A percentile compares a stretch with the other conserved stretches of the same genome.
These are phyloP conservation scores for Aspergillus haitiensis DNA, from an alignment of 495 filamentous ascomycete species.

Conservation along the genomic window DNA sequence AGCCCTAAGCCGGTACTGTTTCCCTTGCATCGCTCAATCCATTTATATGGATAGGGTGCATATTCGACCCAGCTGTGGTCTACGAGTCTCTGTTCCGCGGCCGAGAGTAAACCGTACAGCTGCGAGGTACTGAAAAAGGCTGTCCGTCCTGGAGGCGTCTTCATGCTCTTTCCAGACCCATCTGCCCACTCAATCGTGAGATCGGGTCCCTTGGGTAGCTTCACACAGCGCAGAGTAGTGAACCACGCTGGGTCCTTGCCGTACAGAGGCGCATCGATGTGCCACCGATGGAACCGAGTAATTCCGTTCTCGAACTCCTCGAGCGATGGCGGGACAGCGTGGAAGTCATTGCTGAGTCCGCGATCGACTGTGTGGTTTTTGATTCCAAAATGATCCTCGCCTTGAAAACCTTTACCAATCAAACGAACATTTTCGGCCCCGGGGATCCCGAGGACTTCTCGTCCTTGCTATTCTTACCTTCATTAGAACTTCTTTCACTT, in stretches of 20 bases:
- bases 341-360: slow-evolving; percentile 13
- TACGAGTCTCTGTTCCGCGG: neutral
- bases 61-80: slow-evolving; percentile 10
- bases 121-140: neutral
- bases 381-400: slow-evolving; percentile 11
- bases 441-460: slow-evolving; percentile 8
- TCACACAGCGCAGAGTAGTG: slow-evolving; percentile 8
- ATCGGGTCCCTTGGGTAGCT: slow-evolving; percentile 4
- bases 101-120: neutral
- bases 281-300: slow-evolving; percentile 10
- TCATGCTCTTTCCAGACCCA: slow-evolving; percentile 1
- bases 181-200: slow-evolving; percentile 8
- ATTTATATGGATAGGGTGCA: slow-evolving; percentile 8
- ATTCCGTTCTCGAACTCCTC: slow-evolving; percentile 11
- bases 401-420: slow-evolving; percentile 12
- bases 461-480: slow-evolving; percentile 2
- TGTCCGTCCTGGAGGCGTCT: slow-evolving; percentile 2
- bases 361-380: slow-evolving; percentile 9
- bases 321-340: neutral
- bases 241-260: slow-evolving; percentile 7
- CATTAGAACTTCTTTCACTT: neutral
- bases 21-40: neutral
- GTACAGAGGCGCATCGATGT: slow-evolving; percentile 7
- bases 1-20: too few species aligned
- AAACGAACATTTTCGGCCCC: slow-evolving; percentile 10